Evolutionary conservation across 495 filamentous ascomycete genomes (phyloP), one percentile per base, ranked within the genome.

Genomic region (Penicillium verhagenii): DNA sequence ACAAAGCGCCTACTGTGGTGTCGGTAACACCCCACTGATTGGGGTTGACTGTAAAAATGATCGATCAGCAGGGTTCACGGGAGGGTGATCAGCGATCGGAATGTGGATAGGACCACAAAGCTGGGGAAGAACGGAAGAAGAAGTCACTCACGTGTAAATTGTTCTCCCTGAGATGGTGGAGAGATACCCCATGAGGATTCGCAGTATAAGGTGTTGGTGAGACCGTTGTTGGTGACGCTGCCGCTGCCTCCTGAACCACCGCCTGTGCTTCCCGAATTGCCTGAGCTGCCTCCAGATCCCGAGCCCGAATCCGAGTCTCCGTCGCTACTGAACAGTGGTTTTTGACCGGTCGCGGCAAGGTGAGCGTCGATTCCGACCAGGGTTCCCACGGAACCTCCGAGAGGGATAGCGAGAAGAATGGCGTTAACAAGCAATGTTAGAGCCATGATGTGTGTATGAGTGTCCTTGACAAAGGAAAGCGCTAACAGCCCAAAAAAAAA

Each of bases 361-460:
- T 72, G 66, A n/a, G 61, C 60, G 19, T 76, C 70, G 49, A 77
- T 71, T 5, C 72, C 74, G 14, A 74, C 50, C 6, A 74, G 52
- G 8, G 71, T 60, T 16, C 73, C 73, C 11, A 77, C 44, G 9
- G 68, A 67, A 18, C 61, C 65, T 13, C 70, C 74, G 47, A 76
- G 66, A 11, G 74, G 74, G 31, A 77, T 67, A 13, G 62, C 69
- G 33, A 74, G 45, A 6, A 77, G 67, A 51, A 57, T 47, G 9
- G 60, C 59, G 60, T 72, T 77, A 53, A 77, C 65, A 43, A 77
- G 47, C 44, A 68, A 56, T 54, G 64, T 59, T 14, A 76, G 24
- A 11, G 57, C 61, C 61, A 64, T 64, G 28, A 4, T 58, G 33
- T 6, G 24, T 25, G 19, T 35, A 45, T 61, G 37, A 14, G 19